Percentiles rank a stretch among this genome's conserved stretches.
Conservation (phyloP, 768 basidiomycete species). For the Bullera alba region DNA sequence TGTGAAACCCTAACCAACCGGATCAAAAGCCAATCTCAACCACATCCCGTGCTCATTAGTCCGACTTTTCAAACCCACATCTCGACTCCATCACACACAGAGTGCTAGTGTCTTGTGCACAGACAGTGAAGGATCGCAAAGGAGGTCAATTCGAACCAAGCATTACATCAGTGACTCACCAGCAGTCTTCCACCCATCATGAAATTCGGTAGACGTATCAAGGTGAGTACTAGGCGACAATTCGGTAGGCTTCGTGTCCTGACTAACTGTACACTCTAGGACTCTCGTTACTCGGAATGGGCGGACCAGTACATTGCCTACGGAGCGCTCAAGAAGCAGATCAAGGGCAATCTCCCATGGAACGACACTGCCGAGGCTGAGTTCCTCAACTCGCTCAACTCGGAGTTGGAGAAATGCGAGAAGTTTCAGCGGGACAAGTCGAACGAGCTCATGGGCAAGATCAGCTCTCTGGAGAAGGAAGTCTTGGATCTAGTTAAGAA, state of each 20-base stretch:
- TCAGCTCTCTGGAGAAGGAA: slow-evolving; percentile 71
- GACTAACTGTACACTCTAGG: slow-evolving; percentile 49
- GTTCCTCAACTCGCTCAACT: slow-evolving; percentile 70
- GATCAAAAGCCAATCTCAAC: too few species aligned
- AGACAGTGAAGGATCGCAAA: too few species aligned
- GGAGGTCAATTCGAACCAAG: too few species aligned
- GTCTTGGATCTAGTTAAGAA: slow-evolving; percentile 61
- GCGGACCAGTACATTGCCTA: slow-evolving; percentile 84
- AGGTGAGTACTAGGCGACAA: slow-evolving; percentile 25
- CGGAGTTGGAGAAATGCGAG: slow-evolving; percentile 87
- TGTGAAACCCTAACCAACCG: too few species aligned
- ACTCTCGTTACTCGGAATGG: slow-evolving; percentile 84
- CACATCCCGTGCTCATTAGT: too few species aligned
- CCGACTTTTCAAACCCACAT: too few species aligned
- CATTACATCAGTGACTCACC: too few species aligned
- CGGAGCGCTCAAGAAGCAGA: slow-evolving; percentile 75
- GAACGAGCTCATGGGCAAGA: slow-evolving; percentile 67
- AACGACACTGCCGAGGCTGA: slow-evolving; percentile 68
- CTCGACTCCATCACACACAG: too few species aligned
- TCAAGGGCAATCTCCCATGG: slow-evolving; percentile 78
- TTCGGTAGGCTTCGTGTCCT: not conserved
- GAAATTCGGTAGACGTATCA: slow-evolving; percentile 45
- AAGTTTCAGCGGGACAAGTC: slow-evolving; percentile 82
- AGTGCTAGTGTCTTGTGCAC: too few species aligned
- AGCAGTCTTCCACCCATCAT: slow-evolving; percentile 19